These are phyloP conservation scores for Camellia oleifera DNA, from an alignment of 179 eudicot genomes.

Conservation along the genomic window DNA sequence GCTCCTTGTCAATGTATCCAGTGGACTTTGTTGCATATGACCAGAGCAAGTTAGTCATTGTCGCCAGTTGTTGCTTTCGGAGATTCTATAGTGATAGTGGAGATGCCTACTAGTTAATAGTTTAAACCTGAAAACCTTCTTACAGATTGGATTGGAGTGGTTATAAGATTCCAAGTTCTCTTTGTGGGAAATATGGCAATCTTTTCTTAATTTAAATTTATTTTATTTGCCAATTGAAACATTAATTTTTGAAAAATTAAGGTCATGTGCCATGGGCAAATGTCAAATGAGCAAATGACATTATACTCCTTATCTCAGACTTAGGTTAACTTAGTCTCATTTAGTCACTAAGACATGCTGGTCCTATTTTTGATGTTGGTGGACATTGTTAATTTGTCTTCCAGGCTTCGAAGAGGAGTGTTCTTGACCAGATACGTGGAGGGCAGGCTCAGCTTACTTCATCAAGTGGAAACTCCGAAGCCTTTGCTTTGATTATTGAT, in stretches of 20 bases:
- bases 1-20: not conserved
- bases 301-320: not conserved
- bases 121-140: not conserved
- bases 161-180: not conserved
- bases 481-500: conserved; percentile 70
- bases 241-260: not conserved
- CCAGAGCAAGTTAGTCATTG: not conserved
- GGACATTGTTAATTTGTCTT: not conserved
- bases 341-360: not conserved
- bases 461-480: conserved; percentile 37
- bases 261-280: not conserved
- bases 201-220: not conserved
- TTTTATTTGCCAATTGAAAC: not conserved
- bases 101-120: not conserved
- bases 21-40: conserved; percentile 2
- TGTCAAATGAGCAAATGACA: not conserved
- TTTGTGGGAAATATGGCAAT: not conserved
- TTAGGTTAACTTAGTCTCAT: not conserved
- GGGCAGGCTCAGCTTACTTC: conserved; percentile 42
- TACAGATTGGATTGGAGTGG: not conserved
- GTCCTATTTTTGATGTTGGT: not conserved
- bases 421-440: conserved; percentile 47
- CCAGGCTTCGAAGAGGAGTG: conserved; percentile 51
- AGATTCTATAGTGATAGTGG: not conserved
- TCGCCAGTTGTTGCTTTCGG: not conserved